Evolutionary conservation across 768 basidiomycete species (phyloP).

Genomic region (Trametes villosa): DNA sequence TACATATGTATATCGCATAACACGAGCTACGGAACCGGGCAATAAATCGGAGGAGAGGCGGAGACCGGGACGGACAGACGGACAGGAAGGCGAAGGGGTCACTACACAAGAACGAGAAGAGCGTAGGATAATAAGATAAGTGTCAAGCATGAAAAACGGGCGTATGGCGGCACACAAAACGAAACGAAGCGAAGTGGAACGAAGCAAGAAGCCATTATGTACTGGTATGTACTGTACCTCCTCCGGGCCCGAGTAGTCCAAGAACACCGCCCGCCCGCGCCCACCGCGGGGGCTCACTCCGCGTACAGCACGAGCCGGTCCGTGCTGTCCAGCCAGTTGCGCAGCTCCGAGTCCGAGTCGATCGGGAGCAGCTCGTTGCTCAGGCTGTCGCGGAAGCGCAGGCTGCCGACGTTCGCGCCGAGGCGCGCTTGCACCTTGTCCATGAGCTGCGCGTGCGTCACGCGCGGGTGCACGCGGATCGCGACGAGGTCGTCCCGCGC

Average conservation of each 20-base stretch:
- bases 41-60: not conserved
- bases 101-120: constrained; percentile 19
- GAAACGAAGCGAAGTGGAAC: constrained; percentile 7
- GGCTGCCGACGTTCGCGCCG: constrained; percentile 66
- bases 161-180: constrained; percentile 17
- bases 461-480: constrained; percentile 92
- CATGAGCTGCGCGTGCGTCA: constrained; percentile 84
- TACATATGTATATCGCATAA: constrained; percentile 20
- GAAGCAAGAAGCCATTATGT: constrained; percentile 17
- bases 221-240: constrained; percentile 17
- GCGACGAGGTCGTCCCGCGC: constrained; percentile 95
- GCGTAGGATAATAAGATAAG: constrained; percentile 31
- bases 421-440: constrained; percentile 90
- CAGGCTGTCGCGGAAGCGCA: constrained; percentile 80
- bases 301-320: constrained; percentile 87
- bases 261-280: not conserved
- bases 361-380: constrained; percentile 68
- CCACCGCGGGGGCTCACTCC: constrained; percentile 45
- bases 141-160: constrained; percentile 12
- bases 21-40: constrained; percentile 19
- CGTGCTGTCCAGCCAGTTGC: constrained; percentile 74
- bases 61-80: not conserved
- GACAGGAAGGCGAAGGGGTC: not conserved
- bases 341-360: constrained; percentile 63
- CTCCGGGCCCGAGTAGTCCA: constrained; percentile 3